Base-by-base conservation (phyloP, 345 rosid genomes). In the Euphorbia peplus region DNA sequence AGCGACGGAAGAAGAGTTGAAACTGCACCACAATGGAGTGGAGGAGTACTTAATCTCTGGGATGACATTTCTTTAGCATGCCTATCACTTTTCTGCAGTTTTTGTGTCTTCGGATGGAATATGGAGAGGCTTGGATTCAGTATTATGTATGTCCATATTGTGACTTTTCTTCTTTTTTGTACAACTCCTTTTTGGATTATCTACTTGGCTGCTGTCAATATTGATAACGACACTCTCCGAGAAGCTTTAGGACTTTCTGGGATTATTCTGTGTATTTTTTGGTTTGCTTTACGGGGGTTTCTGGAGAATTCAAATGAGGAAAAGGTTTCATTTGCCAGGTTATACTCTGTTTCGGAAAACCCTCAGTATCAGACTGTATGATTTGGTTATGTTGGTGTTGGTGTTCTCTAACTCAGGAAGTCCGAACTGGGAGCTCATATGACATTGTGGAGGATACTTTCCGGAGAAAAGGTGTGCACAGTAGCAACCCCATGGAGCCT, bases 101-200 rank as follows among this genome's bases (percentile, higher is more conserved):
- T 81, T 74, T 93, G 95, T 82, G 96, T 91, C 54, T 93, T 93
- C 37, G 97, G 98, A 48, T 89, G 97, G 99, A 91, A 93, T 72
- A 89, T 89, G 99, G 97, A 93, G 75, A 88, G 96, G 73, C 88
- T 93, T 37, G 95, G 97, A 24, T 89, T 93, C 64, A 97, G 98
- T 42, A 93, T 91, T 83, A 89, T 89, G 96, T 93, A 89, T 72
- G 98, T 91, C 46, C 97, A 93, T 72, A 86, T 91, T 42, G 95
- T 92, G 0, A 93, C 97, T 13, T 93, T 91, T 70, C 70, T 88
- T 65, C 87, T 91, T 66, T 93, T 93, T 37, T 93, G 97, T 78
- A 60, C 82, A 75, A 93, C 98, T 35, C 98, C 98, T 19, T 92
- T 92, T 77, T 90, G 95, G 90, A 90, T 90, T 74, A 88, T 92